Evolutionary conservation across 2,329 filamentous ascomycete genomes (phyloP).

Genomic region (Xylariaceae sp.): DNA sequence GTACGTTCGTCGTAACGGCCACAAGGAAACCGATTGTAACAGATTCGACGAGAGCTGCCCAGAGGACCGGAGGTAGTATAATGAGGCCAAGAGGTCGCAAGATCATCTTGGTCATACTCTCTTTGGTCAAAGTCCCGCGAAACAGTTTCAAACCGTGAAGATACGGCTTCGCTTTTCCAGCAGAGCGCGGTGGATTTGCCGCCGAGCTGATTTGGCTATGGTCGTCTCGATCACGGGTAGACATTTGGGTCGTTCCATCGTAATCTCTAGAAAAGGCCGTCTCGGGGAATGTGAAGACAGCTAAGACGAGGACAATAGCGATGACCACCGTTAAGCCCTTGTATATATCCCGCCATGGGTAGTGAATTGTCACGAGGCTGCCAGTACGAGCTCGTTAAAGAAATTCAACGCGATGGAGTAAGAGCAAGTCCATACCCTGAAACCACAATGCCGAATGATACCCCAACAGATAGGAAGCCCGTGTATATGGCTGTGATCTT

Average conservation of each 20-base stretch:
- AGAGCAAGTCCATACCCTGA: constrained; percentile 31
- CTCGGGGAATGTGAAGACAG: constrained; percentile 53
- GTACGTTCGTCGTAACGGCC: constrained; percentile 51
- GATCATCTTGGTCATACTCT: constrained; percentile 45
- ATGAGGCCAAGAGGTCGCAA: constrained; percentile 48
- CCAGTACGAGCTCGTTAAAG: constrained; percentile 1
- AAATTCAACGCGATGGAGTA: not conserved
- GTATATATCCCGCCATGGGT: constrained; percentile 50
- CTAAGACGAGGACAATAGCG: constrained; percentile 43
- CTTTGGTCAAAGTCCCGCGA: constrained; percentile 39
- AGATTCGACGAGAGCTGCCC: constrained; percentile 51
- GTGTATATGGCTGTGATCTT: constrained; percentile 46
- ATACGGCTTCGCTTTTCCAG: constrained; percentile 29
- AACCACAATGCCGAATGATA: constrained; percentile 40
- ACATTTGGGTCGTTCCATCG: not conserved
- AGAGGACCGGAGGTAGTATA: constrained; percentile 49
- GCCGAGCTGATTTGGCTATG: not conserved
- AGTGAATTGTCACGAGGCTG: constrained; percentile 45
- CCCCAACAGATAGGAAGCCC: constrained; percentile 39
- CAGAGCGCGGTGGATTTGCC: not conserved
- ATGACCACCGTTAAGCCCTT: constrained; percentile 48
- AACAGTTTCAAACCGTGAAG: constrained; percentile 38
- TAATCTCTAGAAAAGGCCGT: constrained; percentile 42
- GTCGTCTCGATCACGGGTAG: not conserved
- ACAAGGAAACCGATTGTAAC: constrained; percentile 54